Conservation (phyloP, 2,329 filamentous ascomycete genomes). For the Talaromyces sp. region DNA sequence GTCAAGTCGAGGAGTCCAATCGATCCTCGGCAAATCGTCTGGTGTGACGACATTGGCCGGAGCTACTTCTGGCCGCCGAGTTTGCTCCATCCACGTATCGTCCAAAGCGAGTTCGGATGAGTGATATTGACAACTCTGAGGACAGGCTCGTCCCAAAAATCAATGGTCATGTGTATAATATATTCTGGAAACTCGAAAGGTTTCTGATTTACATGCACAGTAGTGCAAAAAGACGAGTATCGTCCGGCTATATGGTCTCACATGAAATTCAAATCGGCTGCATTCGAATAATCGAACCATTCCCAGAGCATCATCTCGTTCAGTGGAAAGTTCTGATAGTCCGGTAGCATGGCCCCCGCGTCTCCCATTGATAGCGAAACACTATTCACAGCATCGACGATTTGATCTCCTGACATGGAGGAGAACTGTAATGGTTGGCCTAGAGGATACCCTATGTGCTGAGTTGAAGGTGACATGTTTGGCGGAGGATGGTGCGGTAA, state of each 20-base stretch:
- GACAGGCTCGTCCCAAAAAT: not conserved
- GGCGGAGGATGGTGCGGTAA: constrained; percentile 10
- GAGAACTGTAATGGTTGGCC: constrained; percentile 61
- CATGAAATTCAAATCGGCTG: constrained; percentile 31
- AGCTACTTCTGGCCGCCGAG: constrained; percentile 33
- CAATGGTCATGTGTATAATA: not conserved
- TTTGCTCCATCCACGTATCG: not conserved
- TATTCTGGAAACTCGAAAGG: not conserved
- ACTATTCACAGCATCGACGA: constrained; percentile 64
- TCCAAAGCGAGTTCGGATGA: not conserved
- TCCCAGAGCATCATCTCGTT: constrained; percentile 61
- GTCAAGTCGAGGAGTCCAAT: not conserved
- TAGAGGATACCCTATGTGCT: constrained; percentile 39
- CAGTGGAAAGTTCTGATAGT: constrained; percentile 50
- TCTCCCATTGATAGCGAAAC: constrained; percentile 59
- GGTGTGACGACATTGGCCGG: constrained; percentile 26
- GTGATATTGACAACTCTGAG: not conserved
- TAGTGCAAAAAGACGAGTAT: not conserved
- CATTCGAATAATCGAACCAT: constrained; percentile 51
- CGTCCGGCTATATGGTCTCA: constrained; percentile 7
- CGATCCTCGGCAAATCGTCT: not conserved
- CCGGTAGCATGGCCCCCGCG: constrained; percentile 47
- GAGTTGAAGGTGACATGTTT: constrained; percentile 29
- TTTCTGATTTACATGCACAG: not conserved
- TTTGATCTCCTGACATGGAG: constrained; percentile 68